Evolutionary conservation across 2,329 filamentous ascomycete species (phyloP).

Genomic region (Talaromyces atroroseus): DNA sequence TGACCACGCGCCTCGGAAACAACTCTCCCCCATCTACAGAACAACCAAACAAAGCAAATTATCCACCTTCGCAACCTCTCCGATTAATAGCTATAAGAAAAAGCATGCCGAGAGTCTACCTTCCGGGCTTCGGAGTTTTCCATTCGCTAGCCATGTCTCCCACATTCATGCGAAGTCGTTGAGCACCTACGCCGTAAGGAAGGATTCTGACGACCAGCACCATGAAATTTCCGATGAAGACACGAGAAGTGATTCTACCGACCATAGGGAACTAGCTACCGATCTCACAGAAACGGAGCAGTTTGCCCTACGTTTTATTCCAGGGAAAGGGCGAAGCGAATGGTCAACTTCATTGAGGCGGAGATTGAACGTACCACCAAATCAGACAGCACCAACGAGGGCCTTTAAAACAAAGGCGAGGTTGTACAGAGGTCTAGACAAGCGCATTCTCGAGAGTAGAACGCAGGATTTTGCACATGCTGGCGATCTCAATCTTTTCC

Average conservation of each 20-base stretch:
- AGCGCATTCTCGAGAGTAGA: background rate
- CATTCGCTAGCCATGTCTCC: background rate
- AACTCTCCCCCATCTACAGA: background rate
- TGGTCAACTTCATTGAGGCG: background rate
- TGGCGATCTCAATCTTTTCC: conserved; percentile 29
- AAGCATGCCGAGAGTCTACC: background rate
- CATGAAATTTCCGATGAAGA: background rate
- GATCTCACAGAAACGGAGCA: background rate
- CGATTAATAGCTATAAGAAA: background rate
- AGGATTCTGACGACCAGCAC: background rate
- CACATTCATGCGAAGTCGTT: conserved; percentile 5
- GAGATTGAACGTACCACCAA: background rate
- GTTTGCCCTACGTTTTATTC: background rate
- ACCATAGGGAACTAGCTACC: background rate
- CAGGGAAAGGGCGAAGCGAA: background rate
- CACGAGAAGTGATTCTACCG: background rate
- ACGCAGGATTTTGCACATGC: conserved; percentile 24
- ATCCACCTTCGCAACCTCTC: background rate
- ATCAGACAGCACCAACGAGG: background rate
- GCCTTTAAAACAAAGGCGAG: background rate
- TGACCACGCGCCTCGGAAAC: conserved; percentile 38
- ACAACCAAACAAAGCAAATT: background rate
- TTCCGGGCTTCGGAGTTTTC: background rate
- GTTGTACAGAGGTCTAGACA: background rate
- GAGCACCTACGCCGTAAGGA: conserved; percentile 3